A percentile compares a stretch with the other conserved stretches of the same genome.
These are phyloP conservation scores for Ilex paraguariensis DNA, from an alignment of 305 asterid genomes.

Conservation along the genomic window DNA sequence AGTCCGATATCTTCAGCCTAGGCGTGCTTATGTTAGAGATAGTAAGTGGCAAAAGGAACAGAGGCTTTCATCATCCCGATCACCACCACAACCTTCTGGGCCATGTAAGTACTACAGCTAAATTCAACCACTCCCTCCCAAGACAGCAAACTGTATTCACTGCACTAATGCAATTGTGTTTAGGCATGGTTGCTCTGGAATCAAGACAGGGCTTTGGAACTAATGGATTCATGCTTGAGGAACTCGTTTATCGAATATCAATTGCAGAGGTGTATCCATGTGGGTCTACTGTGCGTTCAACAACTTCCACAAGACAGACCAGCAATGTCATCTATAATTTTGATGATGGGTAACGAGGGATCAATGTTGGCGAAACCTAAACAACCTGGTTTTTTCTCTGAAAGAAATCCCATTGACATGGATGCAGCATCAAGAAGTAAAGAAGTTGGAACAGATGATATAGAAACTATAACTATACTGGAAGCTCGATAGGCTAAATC, in stretches of 20 bases:
- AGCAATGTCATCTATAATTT: constrained; percentile 15
- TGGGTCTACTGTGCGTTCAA: constrained; percentile 23
- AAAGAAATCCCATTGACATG: not conserved
- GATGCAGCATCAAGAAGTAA: no score
- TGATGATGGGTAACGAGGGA: constrained; percentile 20
- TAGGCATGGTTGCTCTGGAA: constrained; percentile 24
- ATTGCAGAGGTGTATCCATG: constrained; percentile 20
- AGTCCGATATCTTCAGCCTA: constrained; percentile 34
- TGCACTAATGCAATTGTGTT: not conserved
- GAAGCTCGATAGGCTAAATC: no score
- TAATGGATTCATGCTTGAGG: constrained; percentile 17
- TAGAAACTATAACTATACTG: no score
- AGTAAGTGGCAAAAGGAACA: constrained; percentile 22
- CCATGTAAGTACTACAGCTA: constrained; percentile 23
- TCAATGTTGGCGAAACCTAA: constrained; percentile 21
- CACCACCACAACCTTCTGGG: constrained; percentile 28
- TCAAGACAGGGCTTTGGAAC: constrained; percentile 14
- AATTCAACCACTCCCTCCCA: not conserved
- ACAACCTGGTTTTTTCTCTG: constrained; percentile 26
- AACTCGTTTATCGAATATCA: constrained; percentile 12
- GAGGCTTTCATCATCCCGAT: constrained; percentile 16
- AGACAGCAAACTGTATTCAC: not conserved
- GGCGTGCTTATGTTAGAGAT: constrained; percentile 25
- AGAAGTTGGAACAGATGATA: no score
- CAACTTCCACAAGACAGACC: constrained; percentile 23